Evolutionary conservation across 208 protist genomes (phyloP).

Genomic region (Naegleria lovaniensis): DNA sequence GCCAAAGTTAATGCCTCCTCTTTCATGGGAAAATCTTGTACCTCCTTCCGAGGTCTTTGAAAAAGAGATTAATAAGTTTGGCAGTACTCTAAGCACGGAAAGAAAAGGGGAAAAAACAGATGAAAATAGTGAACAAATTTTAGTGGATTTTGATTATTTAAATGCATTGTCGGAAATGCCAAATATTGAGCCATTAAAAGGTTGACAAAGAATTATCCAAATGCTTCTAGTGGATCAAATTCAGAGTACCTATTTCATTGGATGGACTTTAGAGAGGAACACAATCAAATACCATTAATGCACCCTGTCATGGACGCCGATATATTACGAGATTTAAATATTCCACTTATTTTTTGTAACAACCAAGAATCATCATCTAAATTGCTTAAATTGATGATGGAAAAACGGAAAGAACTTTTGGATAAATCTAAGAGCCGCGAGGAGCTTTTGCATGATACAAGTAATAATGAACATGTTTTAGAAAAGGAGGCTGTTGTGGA

Average conservation of each 20-base stretch:
- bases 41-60: too few relatives aligned
- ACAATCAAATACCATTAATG: not conserved
- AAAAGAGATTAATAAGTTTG: not conserved
- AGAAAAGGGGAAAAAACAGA: not conserved
- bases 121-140: not conserved
- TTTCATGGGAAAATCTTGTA: too few relatives aligned
- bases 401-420: not conserved
- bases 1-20: too few relatives aligned
- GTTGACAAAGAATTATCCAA: not conserved
- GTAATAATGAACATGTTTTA: too few relatives aligned
- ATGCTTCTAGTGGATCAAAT: not conserved
- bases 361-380: too few relatives aligned
- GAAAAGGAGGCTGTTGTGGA: too few relatives aligned
- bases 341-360: too few relatives aligned
- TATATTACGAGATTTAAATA: too few relatives aligned
- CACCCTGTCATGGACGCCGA: too few relatives aligned
- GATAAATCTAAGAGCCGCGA: not conserved
- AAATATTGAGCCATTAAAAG: not conserved
- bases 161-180: not conserved
- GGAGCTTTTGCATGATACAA: not conserved
- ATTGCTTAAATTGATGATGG: too few relatives aligned
- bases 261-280: not conserved
- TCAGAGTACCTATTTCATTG: not conserved
- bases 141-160: not conserved
- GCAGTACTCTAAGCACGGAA: not conserved